These are phyloP conservation scores for Neoboletus brunneissimus DNA, from an alignment of 768 basidiomycete genomes.

Conservation along the genomic window DNA sequence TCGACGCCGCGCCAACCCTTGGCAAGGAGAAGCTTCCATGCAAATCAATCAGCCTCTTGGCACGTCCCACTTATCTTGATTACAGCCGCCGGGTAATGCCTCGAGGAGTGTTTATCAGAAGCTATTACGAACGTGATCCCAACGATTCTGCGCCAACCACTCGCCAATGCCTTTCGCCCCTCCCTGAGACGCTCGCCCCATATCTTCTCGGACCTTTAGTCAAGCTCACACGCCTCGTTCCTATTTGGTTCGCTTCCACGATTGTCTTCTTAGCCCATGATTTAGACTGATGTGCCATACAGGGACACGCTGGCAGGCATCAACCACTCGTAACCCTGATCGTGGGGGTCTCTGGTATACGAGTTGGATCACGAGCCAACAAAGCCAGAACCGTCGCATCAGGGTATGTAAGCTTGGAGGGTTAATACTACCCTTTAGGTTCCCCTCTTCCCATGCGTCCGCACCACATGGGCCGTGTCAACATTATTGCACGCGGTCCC, in stretches of 20 bases:
- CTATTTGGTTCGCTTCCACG: not conserved
- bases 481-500: slow-evolving; percentile 10
- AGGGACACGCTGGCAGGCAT: not conserved
- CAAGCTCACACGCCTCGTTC: not conserved
- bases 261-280: not conserved
- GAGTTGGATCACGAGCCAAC: slow-evolving; percentile 1
- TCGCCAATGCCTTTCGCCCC: not conserved
- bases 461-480: slow-evolving; percentile 12
- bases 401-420: not conserved
- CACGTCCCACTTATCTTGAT: slow-evolving; percentile 3
- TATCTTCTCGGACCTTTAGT: not conserved
- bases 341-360: not conserved
- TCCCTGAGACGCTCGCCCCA: not conserved
- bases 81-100: slow-evolving; percentile 1
- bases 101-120: slow-evolving; percentile 15
- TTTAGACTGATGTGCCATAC: slow-evolving; percentile 1
- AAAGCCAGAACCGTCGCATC: slow-evolving; percentile 1
- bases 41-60: slow-evolving; percentile 16
- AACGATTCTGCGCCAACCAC: not conserved
- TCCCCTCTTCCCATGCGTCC: slow-evolving; percentile 7
- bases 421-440: slow-evolving; percentile 8
- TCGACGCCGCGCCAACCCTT: slow-evolving; percentile 1
- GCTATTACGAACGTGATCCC: slow-evolving; percentile 2
- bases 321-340: not conserved
- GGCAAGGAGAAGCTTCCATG: slow-evolving; percentile 13